Conservation (phyloP, 192 early-diverging fungal genomes). For the Coemansia sp. region DNA sequence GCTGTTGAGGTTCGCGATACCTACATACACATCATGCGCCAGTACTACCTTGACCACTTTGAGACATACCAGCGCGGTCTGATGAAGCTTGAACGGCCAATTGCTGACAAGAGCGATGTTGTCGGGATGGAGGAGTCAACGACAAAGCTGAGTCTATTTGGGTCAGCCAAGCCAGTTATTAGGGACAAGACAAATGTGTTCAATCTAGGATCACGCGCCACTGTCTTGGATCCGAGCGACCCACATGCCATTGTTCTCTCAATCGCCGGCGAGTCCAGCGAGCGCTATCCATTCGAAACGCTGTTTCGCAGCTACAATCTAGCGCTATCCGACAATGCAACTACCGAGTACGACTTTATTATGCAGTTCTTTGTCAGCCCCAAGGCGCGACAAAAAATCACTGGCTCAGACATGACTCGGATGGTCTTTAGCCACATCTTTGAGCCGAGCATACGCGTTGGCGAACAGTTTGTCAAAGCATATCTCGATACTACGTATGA, state of each 20-base stretch:
- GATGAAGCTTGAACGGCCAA: slow-evolving; percentile 67
- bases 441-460: slow-evolving; percentile 57
- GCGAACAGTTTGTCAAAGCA: slow-evolving; percentile 59
- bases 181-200: slow-evolving; percentile 85
- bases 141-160: slow-evolving; percentile 69
- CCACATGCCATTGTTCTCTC: slow-evolving; percentile 78
- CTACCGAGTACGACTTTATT: slow-evolving; percentile 91
- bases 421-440: slow-evolving; percentile 84
- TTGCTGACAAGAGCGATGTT: slow-evolving; percentile 82
- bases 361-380: slow-evolving; percentile 84
- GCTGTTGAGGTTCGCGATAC: slow-evolving; percentile 82
- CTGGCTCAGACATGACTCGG: slow-evolving; percentile 59
- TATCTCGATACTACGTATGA: slow-evolving; percentile 80
- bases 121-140: slow-evolving; percentile 81
- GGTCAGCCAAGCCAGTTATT: slow-evolving; percentile 61
- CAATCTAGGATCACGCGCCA: slow-evolving; percentile 78
- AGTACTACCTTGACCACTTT: slow-evolving; percentile 88
- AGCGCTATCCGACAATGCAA: slow-evolving; percentile 91
- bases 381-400: slow-evolving; percentile 57
- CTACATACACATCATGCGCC: slow-evolving; percentile 80
- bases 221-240: slow-evolving; percentile 69
- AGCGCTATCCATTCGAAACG: slow-evolving; percentile 69
- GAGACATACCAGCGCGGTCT: slow-evolving; percentile 81
- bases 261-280: slow-evolving; percentile 42
- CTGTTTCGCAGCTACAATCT: slow-evolving; percentile 91